Percentiles rank a stretch among this genome's conserved stretches.
These are phyloP conservation scores for Geotrichum carabidarum DNA, from an alignment of 1,139 yeast species.

Conservation along the genomic window DNA sequence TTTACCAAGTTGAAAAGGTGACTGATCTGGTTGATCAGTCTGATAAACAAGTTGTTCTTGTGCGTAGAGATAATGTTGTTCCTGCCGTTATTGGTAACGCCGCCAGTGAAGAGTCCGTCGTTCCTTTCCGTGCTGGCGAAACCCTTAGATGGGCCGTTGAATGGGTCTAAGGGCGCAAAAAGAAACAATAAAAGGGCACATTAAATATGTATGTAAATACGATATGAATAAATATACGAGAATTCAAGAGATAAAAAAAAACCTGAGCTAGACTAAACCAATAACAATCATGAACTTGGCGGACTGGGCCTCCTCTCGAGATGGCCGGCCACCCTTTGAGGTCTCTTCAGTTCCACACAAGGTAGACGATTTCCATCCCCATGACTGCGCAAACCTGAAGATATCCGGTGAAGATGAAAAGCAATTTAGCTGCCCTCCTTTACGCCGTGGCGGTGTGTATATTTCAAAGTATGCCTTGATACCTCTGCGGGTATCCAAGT, in stretches of 20 bases:
- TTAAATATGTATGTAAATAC: neutral
- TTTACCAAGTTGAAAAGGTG: slow-evolving; percentile 52
- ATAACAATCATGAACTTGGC: slow-evolving; percentile 48
- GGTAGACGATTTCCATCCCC: slow-evolving; percentile 53
- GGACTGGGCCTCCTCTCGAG: slow-evolving; percentile 36
- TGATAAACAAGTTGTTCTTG: slow-evolving; percentile 33
- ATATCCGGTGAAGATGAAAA: slow-evolving; percentile 49
- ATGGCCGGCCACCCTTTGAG: slow-evolving; percentile 9
- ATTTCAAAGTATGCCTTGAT: slow-evolving; percentile 49
- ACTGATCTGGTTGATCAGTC: slow-evolving; percentile 31
- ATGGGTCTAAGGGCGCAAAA: slow-evolving; percentile 44
- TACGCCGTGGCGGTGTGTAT: slow-evolving; percentile 47
- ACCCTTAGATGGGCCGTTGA: slow-evolving; percentile 67
- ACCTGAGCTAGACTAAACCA: slow-evolving; percentile 39
- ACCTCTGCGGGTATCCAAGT: slow-evolving; percentile 41
- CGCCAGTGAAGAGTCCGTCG: slow-evolving; percentile 51
- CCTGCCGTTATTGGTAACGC: slow-evolving; percentile 53
- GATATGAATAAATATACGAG: neutral
- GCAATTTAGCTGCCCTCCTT: slow-evolving; percentile 41
- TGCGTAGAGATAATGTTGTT: slow-evolving; percentile 45
- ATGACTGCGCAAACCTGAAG: slow-evolving; percentile 49
- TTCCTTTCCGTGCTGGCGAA: slow-evolving; percentile 88
- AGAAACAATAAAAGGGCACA: neutral
- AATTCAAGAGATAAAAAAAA: neutral
- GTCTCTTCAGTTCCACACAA: slow-evolving; percentile 45